Percentiles rank a stretch among this genome's conserved stretches.
Evolutionary conservation across 441 rosid genomes (phyloP).

Genomic region (Adansonia grandidieri): DNA sequence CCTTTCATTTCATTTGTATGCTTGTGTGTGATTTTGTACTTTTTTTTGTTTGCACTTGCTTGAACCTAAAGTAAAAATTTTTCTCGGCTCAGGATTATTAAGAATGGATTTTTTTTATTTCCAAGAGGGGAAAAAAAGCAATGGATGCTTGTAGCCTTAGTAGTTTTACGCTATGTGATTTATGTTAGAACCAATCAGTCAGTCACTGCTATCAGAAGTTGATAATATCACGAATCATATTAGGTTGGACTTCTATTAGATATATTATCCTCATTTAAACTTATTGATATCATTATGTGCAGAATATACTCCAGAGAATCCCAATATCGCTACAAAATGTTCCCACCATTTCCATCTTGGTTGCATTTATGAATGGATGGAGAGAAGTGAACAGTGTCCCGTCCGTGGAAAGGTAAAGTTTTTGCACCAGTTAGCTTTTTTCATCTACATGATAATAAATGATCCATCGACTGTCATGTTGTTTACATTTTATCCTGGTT

Average conservation of each 20-base stretch:
- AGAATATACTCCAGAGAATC: slow-evolving; percentile 76
- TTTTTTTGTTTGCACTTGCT: not conserved
- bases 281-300: slow-evolving; percentile 28
- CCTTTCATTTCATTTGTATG: not conserved
- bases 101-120: not conserved
- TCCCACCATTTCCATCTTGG: slow-evolving; percentile 77
- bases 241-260: not conserved
- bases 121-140: not conserved
- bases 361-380: slow-evolving; percentile 86
- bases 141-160: not conserved
- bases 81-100: not conserved
- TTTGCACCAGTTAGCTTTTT: not conserved
- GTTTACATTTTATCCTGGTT: not conserved
- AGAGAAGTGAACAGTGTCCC: slow-evolving; percentile 77
- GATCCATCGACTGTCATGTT: not conserved
- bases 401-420: slow-evolving; percentile 74
- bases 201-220: not conserved
- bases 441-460: slow-evolving; percentile 12
- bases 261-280: slow-evolving; percentile 14
- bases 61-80: not conserved
- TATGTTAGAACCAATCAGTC: not conserved
- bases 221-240: slow-evolving; percentile 10
- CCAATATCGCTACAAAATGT: slow-evolving; percentile 67
- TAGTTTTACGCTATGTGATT: not conserved
- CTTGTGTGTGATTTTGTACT: not conserved